phyloP scores from a whole-genome alignment of 108 stramenopile species.

The Skeletonema tropicum region DNA sequence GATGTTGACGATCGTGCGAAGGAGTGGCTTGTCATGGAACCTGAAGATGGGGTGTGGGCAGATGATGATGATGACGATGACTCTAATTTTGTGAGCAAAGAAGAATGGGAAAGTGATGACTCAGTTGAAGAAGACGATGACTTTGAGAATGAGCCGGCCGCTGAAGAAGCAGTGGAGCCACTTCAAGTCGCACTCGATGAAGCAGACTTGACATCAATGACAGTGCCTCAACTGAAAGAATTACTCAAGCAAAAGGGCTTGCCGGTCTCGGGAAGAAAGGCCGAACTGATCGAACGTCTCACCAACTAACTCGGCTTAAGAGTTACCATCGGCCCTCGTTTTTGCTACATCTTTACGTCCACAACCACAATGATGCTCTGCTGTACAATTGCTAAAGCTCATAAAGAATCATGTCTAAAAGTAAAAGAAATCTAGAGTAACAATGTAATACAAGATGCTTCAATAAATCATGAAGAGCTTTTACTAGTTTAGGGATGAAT shows the following conservation, averaged over 20 bases:
- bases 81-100: slow-evolving; percentile 33
- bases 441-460: no score
- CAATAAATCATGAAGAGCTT: no score
- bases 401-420: no score
- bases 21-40: slow-evolving; percentile 53
- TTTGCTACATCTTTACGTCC: no score
- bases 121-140: slow-evolving; percentile 16
- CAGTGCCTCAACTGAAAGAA: slow-evolving; percentile 65
- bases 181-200: neutral
- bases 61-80: slow-evolving; percentile 24
- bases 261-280: slow-evolving; percentile 67
- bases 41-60: slow-evolving; percentile 33
- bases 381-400: no score
- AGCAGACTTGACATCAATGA: slow-evolving; percentile 32
- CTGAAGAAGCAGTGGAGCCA: slow-evolving; percentile 8
- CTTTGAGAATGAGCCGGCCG: slow-evolving; percentile 14
- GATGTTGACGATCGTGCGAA: slow-evolving; percentile 55
- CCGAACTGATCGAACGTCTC: slow-evolving; percentile 68
- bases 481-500: no score
- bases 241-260: slow-evolving; percentile 57
- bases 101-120: slow-evolving; percentile 35
- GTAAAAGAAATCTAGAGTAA: no score
- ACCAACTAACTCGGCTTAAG: neutral
- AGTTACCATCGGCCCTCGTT: neutral
- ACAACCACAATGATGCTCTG: no score